These are phyloP conservation scores for Venturia effusa DNA, from an alignment of 2,329 filamentous ascomycete genomes.

Conservation along the genomic window DNA sequence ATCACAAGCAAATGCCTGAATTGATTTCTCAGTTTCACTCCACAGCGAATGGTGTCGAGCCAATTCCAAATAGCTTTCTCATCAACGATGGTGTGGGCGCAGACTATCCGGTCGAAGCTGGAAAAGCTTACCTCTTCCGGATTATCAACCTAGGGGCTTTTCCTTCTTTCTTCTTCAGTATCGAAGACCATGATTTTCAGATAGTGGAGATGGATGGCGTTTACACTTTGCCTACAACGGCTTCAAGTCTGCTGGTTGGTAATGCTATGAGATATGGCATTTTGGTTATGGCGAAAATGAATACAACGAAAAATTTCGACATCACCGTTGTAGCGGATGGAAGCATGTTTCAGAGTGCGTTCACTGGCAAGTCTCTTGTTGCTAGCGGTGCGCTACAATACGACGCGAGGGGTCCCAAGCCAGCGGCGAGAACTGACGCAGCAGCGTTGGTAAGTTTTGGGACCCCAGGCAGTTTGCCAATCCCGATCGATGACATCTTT, in stretches of 20 bases:
- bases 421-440: background rate
- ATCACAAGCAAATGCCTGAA: slow-evolving; percentile 42
- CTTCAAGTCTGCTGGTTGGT: slow-evolving; percentile 44
- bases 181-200: slow-evolving; percentile 54
- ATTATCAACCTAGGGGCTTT: slow-evolving; percentile 56
- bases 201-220: slow-evolving; percentile 63
- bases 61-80: slow-evolving; percentile 52
- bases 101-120: slow-evolving; percentile 34
- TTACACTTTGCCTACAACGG: slow-evolving; percentile 47
- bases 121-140: slow-evolving; percentile 52
- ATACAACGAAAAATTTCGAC: slow-evolving; percentile 46
- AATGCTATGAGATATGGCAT: slow-evolving; percentile 63
- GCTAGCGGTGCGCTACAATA: slow-evolving; percentile 3
- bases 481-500: slow-evolving; percentile 52
- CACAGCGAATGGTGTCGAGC: slow-evolving; percentile 40
- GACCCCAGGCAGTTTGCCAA: background rate
- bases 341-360: slow-evolving; percentile 1
- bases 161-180: slow-evolving; percentile 59
- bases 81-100: slow-evolving; percentile 49
- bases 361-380: background rate
- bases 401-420: background rate
- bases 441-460: background rate
- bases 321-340: slow-evolving; percentile 40
- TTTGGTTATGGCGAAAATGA: slow-evolving; percentile 49
- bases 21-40: slow-evolving; percentile 40